Conservation (phyloP, 352 stramenopile species). For the Globisporangium recalcitrans region DNA sequence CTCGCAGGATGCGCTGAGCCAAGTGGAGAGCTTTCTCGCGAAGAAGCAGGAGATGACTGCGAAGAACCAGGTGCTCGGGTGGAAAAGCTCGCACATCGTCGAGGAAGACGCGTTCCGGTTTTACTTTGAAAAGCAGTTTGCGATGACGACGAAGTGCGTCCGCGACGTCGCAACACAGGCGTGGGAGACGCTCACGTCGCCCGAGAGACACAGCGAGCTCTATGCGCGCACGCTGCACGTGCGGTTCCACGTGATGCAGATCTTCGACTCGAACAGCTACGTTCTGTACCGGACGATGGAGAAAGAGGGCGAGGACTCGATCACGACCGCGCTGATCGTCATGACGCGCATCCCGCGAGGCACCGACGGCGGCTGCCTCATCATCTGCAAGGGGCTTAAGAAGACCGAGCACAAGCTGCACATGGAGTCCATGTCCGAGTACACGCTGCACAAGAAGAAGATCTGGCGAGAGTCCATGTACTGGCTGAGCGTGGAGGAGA, state of each 20-base stretch:
- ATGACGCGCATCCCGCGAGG: slow-evolving; percentile 46
- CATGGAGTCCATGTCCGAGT: slow-evolving; percentile 38
- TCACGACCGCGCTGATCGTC: slow-evolving; percentile 50
- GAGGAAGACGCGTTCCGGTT: slow-evolving; percentile 47
- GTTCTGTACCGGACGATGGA: slow-evolving; percentile 54
- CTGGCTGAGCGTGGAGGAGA: slow-evolving; percentile 46
- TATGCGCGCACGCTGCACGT: slow-evolving; percentile 47
- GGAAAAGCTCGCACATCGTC: slow-evolving; percentile 43
- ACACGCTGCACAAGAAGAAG: slow-evolving; percentile 45
- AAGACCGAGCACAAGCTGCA: slow-evolving; percentile 43
- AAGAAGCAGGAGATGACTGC: slow-evolving; percentile 42
- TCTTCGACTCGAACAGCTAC: slow-evolving; percentile 47
- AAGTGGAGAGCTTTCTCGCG: slow-evolving; percentile 36
- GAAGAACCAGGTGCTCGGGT: slow-evolving; percentile 42
- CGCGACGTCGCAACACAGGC: slow-evolving; percentile 28
- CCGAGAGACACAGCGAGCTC: slow-evolving; percentile 38
- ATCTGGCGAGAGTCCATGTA: slow-evolving; percentile 57
- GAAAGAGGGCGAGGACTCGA: slow-evolving; percentile 51
- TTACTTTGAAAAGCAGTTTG: slow-evolving; percentile 52
- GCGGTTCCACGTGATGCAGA: slow-evolving; percentile 53
- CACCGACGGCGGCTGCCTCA: slow-evolving; percentile 31
- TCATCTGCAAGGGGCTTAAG: slow-evolving; percentile 51
- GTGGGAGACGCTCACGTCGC: slow-evolving; percentile 43
- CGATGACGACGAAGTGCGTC: slow-evolving; percentile 13
- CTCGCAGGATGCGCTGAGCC: slow-evolving; percentile 32